A percentile compares a stretch with the other conserved stretches of the same genome.
phyloP scores from a whole-genome alignment of 2,329 filamentous ascomycete species.

The Diaporthe vaccinii region DNA sequence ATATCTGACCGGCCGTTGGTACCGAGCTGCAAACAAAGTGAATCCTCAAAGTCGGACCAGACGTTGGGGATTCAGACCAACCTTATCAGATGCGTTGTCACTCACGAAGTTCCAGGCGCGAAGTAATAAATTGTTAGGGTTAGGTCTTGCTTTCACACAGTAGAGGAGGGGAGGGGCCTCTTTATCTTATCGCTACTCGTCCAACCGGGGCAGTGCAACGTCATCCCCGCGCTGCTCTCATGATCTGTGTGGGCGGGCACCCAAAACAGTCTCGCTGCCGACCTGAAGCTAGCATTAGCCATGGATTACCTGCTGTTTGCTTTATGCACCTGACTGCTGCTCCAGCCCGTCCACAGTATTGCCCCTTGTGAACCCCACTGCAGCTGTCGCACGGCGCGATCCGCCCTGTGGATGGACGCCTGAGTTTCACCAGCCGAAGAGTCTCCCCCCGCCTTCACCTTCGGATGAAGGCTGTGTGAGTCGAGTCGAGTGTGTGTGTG shows the following conservation, averaged over 20 bases:
- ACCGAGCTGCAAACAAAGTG: neutral
- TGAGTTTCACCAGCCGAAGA: slow-evolving; percentile 19
- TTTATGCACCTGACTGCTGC: slow-evolving; percentile 14
- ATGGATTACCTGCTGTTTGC: slow-evolving; percentile 14
- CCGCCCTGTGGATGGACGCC: slow-evolving; percentile 21
- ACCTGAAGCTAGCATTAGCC: slow-evolving; percentile 22
- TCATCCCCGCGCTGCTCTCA: slow-evolving; percentile 23
- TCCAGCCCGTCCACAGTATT: neutral
- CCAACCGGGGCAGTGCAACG: slow-evolving; percentile 23
- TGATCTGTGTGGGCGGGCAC: neutral
- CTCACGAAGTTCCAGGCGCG: neutral
- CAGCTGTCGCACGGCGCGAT: slow-evolving; percentile 17
- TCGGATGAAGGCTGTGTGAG: slow-evolving; percentile 8
- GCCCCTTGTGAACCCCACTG: slow-evolving; percentile 8
- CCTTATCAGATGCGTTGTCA: neutral
- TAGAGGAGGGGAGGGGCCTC: neutral
- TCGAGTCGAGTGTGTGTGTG: neutral
- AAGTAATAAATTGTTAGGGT: neutral
- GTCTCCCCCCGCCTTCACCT: slow-evolving; percentile 1
- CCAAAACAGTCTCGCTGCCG: neutral
- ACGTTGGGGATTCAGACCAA: slow-evolving; percentile 6
- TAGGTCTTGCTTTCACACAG: neutral
- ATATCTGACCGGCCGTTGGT: neutral
- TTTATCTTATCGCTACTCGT: slow-evolving; percentile 6
- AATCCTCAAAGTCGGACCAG: neutral